Percentiles rank a stretch among this genome's conserved stretches.
Conservation (phyloP, 441 rosid species). For the Populus hybrid region DNA sequence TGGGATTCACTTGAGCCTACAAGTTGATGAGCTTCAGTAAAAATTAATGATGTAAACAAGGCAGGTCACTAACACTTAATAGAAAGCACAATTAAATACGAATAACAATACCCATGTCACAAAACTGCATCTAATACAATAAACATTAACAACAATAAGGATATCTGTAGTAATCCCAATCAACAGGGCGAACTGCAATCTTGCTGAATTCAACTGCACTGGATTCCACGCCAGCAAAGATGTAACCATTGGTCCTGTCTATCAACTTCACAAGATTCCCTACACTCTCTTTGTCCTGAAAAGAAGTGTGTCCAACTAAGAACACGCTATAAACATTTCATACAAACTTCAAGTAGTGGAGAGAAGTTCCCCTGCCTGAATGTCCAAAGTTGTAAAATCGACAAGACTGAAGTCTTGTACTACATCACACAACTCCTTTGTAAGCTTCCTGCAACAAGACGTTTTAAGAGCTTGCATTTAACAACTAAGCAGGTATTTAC, state of each 20-base stretch:
- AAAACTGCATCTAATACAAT: not conserved
- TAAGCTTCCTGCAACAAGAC: constrained; percentile 65
- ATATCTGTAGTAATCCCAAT: constrained; percentile 97
- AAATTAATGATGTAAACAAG: not conserved
- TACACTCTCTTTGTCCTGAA: constrained; percentile 87
- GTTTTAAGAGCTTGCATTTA: not conserved
- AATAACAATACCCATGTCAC: too few relatives aligned
- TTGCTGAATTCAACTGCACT: constrained; percentile 95
- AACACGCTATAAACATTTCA: constrained; percentile 11
- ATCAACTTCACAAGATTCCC: constrained; percentile 78
- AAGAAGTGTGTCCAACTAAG: constrained; percentile 6
- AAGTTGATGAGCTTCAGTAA: not conserved
- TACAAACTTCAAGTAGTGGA: constrained; percentile 8
- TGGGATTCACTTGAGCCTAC: not conserved
- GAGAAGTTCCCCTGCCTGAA: constrained; percentile 57
- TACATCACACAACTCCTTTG: constrained; percentile 77
- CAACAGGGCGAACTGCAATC: constrained; percentile 69
- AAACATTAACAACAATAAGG: constrained; percentile 33
- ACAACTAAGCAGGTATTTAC: not conserved
- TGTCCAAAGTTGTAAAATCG: constrained; percentile 79
- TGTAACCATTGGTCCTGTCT: constrained; percentile 84
- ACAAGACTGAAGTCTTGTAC: constrained; percentile 75
- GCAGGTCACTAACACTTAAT: not conserved
- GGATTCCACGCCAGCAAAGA: constrained; percentile 72
- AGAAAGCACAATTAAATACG: not conserved